A percentile compares a stretch with the other conserved stretches of the same genome.
phyloP scores from a whole-genome alignment of 345 rosid genomes.

The Nasturtium officinale region DNA sequence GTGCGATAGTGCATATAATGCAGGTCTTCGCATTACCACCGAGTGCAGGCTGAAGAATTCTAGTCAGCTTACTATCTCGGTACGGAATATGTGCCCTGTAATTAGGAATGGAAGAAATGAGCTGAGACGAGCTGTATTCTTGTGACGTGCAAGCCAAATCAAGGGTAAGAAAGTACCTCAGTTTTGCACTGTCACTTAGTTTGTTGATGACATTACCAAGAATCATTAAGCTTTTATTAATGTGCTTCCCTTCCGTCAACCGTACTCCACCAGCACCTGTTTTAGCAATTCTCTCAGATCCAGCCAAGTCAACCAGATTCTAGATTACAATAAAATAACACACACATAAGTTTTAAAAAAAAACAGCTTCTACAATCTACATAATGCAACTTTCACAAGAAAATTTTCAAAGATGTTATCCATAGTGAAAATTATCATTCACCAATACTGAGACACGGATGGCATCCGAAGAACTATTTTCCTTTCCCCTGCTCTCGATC shows the following conservation, averaged over 20 bases:
- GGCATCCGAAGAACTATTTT: constrained; percentile 56
- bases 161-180: constrained; percentile 54
- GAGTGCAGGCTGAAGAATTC: constrained; percentile 96
- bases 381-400: neutral
- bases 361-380: neutral
- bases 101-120: constrained; percentile 22
- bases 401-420: constrained; percentile 15
- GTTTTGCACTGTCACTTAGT: constrained; percentile 76
- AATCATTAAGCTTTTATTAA: constrained; percentile 94
- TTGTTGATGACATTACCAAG: constrained; percentile 97
- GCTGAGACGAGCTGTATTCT: constrained; percentile 11
- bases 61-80: constrained; percentile 97
- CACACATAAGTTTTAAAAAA: neutral
- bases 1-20: constrained; percentile 93
- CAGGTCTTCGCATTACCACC: constrained; percentile 99
- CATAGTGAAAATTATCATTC: constrained; percentile 29
- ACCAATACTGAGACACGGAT: constrained; percentile 92
- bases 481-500: constrained; percentile 84
- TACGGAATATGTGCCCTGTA: constrained; percentile 92
- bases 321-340: constrained; percentile 40
- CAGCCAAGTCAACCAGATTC: constrained; percentile 97
- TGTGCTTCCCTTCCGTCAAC: constrained; percentile 87
- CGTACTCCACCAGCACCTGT: constrained; percentile 96
- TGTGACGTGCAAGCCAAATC: neutral
- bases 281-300: constrained; percentile 91